phyloP scores from a whole-genome alignment of 2,329 filamentous ascomycete genomes.

The Aspergillus persii region DNA sequence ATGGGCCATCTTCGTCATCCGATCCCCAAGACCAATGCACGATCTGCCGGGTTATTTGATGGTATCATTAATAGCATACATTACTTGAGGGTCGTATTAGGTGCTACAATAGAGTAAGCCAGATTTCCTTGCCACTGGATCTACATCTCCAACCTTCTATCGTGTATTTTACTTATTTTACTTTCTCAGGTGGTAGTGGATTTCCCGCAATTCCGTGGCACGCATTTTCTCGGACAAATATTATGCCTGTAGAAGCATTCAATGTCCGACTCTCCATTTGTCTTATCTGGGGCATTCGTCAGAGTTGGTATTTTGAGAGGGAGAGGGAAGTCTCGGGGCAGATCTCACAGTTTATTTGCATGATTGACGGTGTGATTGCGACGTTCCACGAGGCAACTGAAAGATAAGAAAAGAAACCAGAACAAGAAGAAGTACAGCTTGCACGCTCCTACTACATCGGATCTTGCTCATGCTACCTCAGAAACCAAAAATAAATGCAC shows the following conservation, averaged over 20 bases:
- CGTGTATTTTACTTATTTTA: background rate
- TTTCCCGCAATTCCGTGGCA: background rate
- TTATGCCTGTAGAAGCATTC: background rate
- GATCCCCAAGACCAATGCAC: slow-evolving; percentile 7
- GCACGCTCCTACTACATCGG: background rate
- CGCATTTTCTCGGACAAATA: background rate
- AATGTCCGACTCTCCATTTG: background rate
- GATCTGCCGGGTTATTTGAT: slow-evolving; percentile 12
- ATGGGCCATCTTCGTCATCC: background rate
- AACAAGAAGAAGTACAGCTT: background rate
- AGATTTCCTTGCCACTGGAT: background rate
- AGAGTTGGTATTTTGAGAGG: background rate
- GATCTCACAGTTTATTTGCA: background rate
- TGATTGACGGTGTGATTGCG: slow-evolving; percentile 1
- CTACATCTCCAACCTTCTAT: background rate
- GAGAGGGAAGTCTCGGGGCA: background rate
- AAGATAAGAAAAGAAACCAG: background rate
- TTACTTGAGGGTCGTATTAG: background rate
- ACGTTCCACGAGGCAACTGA: slow-evolving; percentile 10
- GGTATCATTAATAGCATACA: slow-evolving; percentile 11
- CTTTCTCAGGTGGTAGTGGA: background rate
- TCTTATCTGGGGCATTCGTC: background rate
- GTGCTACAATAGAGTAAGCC: background rate
- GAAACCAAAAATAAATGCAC: background rate
- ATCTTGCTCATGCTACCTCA: background rate